These are phyloP conservation scores for Clathrospora elynae DNA, from an alignment of 2,329 filamentous ascomycete species.

Conservation along the genomic window DNA sequence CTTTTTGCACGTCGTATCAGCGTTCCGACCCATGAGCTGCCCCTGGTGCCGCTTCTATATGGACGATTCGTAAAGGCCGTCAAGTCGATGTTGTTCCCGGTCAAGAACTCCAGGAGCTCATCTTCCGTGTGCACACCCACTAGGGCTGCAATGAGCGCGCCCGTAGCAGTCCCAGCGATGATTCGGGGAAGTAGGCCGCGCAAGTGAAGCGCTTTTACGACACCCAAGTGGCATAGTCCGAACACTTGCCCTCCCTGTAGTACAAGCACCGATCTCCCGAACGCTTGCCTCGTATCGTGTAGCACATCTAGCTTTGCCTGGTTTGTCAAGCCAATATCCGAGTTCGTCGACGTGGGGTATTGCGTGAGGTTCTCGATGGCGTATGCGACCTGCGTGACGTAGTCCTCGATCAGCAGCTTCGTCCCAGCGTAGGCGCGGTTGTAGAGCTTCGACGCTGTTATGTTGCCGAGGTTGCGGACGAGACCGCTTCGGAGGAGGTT, in stretches of 20 bases:
- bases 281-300: slow-evolving; percentile 84
- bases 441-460: slow-evolving; percentile 79
- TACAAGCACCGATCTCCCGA: slow-evolving; percentile 83
- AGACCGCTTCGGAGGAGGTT: slow-evolving; percentile 78
- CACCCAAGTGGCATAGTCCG: slow-evolving; percentile 85
- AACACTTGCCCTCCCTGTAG: slow-evolving; percentile 91
- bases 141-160: slow-evolving; percentile 84
- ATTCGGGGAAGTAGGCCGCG: slow-evolving; percentile 83
- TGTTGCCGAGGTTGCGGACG: slow-evolving; percentile 88
- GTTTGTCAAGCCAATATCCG: slow-evolving; percentile 63
- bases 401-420: slow-evolving; percentile 89
- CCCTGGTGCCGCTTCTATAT: slow-evolving; percentile 26
- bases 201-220: slow-evolving; percentile 84
- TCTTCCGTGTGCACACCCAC: slow-evolving; percentile 87
- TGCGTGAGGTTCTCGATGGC: slow-evolving; percentile 77
- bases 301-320: slow-evolving; percentile 85
- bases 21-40: slow-evolving; percentile 57
- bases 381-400: slow-evolving; percentile 81
- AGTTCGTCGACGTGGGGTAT: slow-evolving; percentile 61
- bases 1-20: slow-evolving; percentile 68
- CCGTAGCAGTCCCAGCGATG: slow-evolving; percentile 88
- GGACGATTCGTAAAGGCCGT: slow-evolving; percentile 69
- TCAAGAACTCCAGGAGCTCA: slow-evolving; percentile 76
- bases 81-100: slow-evolving; percentile 80
- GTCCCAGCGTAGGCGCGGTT: slow-evolving; percentile 86